Base-by-base conservation (phyloP, 2,329 filamentous ascomycete genomes). In the Beauveria australis region DNA sequence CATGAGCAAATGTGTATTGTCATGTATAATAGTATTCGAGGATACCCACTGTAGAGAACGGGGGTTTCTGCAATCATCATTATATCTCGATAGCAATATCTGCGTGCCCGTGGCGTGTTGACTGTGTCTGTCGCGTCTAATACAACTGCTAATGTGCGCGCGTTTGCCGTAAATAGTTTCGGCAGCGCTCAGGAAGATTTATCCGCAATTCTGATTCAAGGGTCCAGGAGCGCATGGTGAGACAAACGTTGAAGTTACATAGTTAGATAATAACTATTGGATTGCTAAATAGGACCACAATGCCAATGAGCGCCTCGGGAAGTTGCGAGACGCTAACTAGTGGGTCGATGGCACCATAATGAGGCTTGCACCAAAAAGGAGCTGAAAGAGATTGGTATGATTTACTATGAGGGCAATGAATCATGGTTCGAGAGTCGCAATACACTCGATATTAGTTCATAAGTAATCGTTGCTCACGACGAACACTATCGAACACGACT, bases 311-410 rank as follows among this genome's bases (percentile, higher is more conserved):
- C 18, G 26, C 40, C 53, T 56, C 53, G 54, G 30, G 22, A 49
- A 26, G 26, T n/a, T 14, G 41, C 19, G 19, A 57, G 30, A 18
- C 44, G 22, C 44, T 49, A 24, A 37, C 16, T 19, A 24, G 56
- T 59, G 47, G 56, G 48, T 43, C 56, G 56, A 53, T 59, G 56
- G 48, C 48, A 59, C 56, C 56, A 59, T 59, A 30, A 10, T 24
- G 56, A 59, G 56, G 56, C 56, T 59, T 59, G 53, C 52, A 14
- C n/a, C 24, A 55, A 30, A 48, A 37, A 48, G 43, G n/a, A 33
- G 53, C 53, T 56, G 43, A 47, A 44, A 43, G 19, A 53, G 33
- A 26, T 18, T 24, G 30, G 19, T 26, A 9, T 33, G 28, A 47
- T 24, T 22, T 12, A 7, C 9, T 28, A 37, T 30, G 22, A 30